Percentiles rank a stretch among this genome's conserved stretches.
Evolutionary conservation across 208 protist genomes (phyloP).

Genomic region (Acanthamoeba culbertsoni): DNA sequence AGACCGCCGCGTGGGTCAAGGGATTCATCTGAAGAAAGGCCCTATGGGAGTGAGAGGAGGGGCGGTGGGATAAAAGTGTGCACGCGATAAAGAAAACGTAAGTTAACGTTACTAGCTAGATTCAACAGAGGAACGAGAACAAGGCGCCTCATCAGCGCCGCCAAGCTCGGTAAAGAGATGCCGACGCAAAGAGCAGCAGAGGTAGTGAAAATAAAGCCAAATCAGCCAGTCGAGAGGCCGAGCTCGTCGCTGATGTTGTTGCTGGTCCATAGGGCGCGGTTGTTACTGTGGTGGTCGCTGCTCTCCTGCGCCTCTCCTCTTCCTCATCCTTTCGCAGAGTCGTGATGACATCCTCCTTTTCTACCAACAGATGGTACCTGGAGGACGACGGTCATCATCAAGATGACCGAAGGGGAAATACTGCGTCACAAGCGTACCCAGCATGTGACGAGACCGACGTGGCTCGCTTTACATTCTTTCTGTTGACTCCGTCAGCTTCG

Average conservation of each 20-base stretch:
- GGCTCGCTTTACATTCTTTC: constrained; percentile 11
- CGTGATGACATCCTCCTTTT: not conserved
- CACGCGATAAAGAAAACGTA: too few species aligned
- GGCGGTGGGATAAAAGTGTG: too few species aligned
- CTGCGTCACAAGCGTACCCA: not conserved
- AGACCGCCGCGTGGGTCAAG: too few species aligned
- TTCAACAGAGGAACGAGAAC: too few species aligned
- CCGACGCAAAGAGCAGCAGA: not conserved
- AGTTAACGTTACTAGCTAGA: too few species aligned
- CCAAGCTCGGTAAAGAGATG: not conserved
- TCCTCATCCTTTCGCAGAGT: not conserved
- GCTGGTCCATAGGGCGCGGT: not conserved
- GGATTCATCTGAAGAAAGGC: too few species aligned
- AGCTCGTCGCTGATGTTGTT: not conserved
- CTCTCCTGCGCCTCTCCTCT: not conserved
- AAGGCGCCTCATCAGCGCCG: too few species aligned
- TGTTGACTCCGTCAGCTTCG: not conserved
- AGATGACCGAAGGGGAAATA: not conserved
- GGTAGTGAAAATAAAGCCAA: not conserved
- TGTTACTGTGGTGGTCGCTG: not conserved
- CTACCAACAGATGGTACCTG: not conserved
- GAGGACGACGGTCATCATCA: too few species aligned
- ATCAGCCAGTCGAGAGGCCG: not conserved
- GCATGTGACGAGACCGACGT: not conserved
- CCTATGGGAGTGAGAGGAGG: too few species aligned